Percentiles rank a stretch among this genome's conserved stretches.
Conservation (phyloP, 805 yeast species). For the Jamesozyma spencerorum region DNA sequence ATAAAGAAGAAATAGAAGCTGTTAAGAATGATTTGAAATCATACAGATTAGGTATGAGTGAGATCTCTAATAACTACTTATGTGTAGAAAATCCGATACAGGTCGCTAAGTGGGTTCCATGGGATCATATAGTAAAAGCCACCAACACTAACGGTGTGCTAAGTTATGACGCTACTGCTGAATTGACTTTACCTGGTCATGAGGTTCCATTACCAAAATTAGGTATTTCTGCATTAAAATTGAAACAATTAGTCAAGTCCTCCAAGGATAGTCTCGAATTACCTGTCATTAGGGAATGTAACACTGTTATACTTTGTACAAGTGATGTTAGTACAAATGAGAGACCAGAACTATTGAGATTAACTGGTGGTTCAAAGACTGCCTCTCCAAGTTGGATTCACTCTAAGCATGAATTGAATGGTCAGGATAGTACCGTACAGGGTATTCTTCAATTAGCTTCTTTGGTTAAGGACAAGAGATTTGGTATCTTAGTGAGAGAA, state of each 20-base stretch:
- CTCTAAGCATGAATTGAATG: slow-evolving; percentile 56
- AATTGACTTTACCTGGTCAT: slow-evolving; percentile 52
- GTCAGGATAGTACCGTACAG: slow-evolving; percentile 33
- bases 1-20: slow-evolving; percentile 31
- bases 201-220: slow-evolving; percentile 69
- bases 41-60: slow-evolving; percentile 68
- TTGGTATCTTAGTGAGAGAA: slow-evolving; percentile 59
- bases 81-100: slow-evolving; percentile 66
- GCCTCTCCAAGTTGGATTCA: slow-evolving; percentile 83
- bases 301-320: slow-evolving; percentile 59
- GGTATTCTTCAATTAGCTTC: slow-evolving; percentile 48
- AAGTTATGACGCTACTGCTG: slow-evolving; percentile 56
- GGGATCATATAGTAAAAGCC: slow-evolving; percentile 51
- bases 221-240: slow-evolving; percentile 59
- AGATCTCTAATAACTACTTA: slow-evolving; percentile 70
- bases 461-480: slow-evolving; percentile 56
- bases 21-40: slow-evolving; percentile 49
- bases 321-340: slow-evolving; percentile 33
- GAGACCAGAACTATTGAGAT: slow-evolving; percentile 54
- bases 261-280: slow-evolving; percentile 38
- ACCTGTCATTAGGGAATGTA: slow-evolving; percentile 66
- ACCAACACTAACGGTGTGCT: slow-evolving; percentile 59
- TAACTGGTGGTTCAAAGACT: slow-evolving; percentile 69
- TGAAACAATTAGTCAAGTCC: slow-evolving; percentile 50
- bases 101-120: slow-evolving; percentile 64